phyloP scores from a whole-genome alignment of 306 rosid genomes.

The Acacia crassicarpa region DNA sequence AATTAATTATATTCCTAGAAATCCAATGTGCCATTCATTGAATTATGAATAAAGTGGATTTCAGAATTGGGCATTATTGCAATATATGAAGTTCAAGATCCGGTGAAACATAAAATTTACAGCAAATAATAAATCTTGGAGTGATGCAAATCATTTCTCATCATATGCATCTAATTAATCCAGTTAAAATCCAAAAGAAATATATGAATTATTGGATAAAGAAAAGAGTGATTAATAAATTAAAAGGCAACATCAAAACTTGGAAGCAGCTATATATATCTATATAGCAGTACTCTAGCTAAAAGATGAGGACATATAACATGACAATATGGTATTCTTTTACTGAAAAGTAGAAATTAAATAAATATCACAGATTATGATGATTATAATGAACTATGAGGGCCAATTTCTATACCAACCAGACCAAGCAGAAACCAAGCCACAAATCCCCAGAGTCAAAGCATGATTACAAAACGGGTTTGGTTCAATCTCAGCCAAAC shows the following conservation, averaged over 20 bases:
- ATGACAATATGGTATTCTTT: not conserved
- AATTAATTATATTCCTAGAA: too few relatives aligned
- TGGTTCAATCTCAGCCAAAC: constrained; percentile 84
- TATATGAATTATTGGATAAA: not conserved
- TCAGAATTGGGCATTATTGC: not conserved
- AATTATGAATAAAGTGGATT: not conserved
- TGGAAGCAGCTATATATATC: not conserved
- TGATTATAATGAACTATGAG: constrained; percentile 28
- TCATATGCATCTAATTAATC: not conserved
- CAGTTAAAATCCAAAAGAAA: not conserved
- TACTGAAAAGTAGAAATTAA: constrained; percentile 11
- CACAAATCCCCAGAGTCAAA: constrained; percentile 86
- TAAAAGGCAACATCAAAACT: not conserved
- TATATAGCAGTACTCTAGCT: not conserved
- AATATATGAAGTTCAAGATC: not conserved
- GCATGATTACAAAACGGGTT: constrained; percentile 85
- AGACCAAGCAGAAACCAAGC: constrained; percentile 99
- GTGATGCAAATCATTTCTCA: not conserved
- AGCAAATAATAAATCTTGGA: not conserved
- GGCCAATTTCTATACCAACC: constrained; percentile 99
- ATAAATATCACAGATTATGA: constrained; percentile 1
- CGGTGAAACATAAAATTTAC: not conserved
- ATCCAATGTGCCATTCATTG: too few relatives aligned
- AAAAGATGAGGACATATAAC: not conserved
- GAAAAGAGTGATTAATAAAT: not conserved